A percentile compares a stretch with the other conserved stretches of the same genome.
These are phyloP conservation scores for Aphanomyces invadans DNA, from an alignment of 352 stramenopile genomes.

Conservation along the genomic window DNA sequence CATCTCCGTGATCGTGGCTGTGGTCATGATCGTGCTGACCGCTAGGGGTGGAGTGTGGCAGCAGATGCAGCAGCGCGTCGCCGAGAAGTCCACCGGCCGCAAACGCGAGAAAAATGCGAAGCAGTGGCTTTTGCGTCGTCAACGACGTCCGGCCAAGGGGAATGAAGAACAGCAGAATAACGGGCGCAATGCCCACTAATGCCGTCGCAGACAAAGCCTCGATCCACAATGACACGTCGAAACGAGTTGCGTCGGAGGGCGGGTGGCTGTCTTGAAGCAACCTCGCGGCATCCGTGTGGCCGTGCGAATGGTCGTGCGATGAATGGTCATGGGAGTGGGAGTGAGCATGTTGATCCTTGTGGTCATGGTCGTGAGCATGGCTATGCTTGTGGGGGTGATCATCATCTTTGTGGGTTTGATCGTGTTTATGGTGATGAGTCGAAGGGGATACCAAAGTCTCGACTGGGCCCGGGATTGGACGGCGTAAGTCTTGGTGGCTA, in stretches of 20 bases:
- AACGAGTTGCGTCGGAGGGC: slow-evolving; percentile 24
- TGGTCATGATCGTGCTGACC: slow-evolving; percentile 41
- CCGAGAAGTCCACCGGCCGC: slow-evolving; percentile 80
- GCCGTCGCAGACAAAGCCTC: slow-evolving; percentile 65
- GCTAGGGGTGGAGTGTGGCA: slow-evolving; percentile 76
- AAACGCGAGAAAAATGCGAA: slow-evolving; percentile 85
- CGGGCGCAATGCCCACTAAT: slow-evolving; percentile 57
- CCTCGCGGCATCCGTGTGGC: background rate
- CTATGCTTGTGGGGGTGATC: slow-evolving; percentile 22
- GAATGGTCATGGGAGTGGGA: slow-evolving; percentile 12
- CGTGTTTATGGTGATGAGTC: slow-evolving; percentile 22
- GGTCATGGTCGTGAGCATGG: background rate
- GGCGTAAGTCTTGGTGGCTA: slow-evolving; percentile 24
- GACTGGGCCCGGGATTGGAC: background rate
- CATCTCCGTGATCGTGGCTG: slow-evolving; percentile 31
- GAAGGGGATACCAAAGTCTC: background rate
- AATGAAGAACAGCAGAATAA: slow-evolving; percentile 62
- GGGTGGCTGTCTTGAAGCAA: background rate
- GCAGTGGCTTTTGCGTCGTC: slow-evolving; percentile 53
- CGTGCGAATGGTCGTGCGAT: slow-evolving; percentile 4
- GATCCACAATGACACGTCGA: slow-evolving; percentile 43
- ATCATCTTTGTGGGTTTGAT: slow-evolving; percentile 23
- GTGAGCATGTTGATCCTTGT: background rate
- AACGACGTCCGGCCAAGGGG: slow-evolving; percentile 43
- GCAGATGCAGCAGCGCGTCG: slow-evolving; percentile 85